phyloP scores from a whole-genome alignment of 441 rosid genomes.

The California macrophylla region DNA sequence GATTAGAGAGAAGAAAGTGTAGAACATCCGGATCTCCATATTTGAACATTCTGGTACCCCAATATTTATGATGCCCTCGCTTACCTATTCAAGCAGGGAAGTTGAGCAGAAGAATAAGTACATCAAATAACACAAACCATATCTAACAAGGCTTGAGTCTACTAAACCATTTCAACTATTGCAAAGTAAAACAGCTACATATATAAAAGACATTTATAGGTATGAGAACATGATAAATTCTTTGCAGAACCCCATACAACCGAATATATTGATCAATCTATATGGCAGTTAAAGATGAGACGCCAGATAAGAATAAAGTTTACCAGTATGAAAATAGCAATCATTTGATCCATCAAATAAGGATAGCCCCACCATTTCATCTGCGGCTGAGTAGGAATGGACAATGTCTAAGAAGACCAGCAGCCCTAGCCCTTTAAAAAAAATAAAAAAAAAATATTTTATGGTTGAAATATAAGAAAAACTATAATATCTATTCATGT shows the following conservation, averaged over 20 bases:
- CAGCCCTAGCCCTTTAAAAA: conserved; percentile 61
- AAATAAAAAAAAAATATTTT: background rate
- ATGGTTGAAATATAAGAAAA: background rate
- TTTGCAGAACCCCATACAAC: background rate
- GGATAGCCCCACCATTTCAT: conserved; percentile 93
- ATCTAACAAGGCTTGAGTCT: background rate
- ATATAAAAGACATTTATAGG: background rate
- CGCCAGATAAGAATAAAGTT: conserved; percentile 10
- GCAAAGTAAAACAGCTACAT: background rate
- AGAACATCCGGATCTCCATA: conserved; percentile 84
- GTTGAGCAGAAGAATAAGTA: background rate
- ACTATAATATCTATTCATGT: too few species aligned
- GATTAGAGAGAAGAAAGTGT: conserved; percentile 79
- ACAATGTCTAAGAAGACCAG: conserved; percentile 83
- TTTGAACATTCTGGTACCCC: conserved; percentile 98
- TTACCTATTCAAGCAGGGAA: conserved; percentile 43
- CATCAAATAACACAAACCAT: background rate
- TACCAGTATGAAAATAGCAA: conserved; percentile 90
- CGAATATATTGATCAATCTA: background rate
- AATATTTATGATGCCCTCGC: conserved; percentile 84
- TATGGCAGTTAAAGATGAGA: background rate
- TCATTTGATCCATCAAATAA: conserved; percentile 91
- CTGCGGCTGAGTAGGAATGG: conserved; percentile 93
- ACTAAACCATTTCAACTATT: background rate
- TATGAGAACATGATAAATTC: background rate